phyloP scores from a whole-genome alignment of 352 stramenopile genomes.

The Saprolegnia diclina region DNA sequence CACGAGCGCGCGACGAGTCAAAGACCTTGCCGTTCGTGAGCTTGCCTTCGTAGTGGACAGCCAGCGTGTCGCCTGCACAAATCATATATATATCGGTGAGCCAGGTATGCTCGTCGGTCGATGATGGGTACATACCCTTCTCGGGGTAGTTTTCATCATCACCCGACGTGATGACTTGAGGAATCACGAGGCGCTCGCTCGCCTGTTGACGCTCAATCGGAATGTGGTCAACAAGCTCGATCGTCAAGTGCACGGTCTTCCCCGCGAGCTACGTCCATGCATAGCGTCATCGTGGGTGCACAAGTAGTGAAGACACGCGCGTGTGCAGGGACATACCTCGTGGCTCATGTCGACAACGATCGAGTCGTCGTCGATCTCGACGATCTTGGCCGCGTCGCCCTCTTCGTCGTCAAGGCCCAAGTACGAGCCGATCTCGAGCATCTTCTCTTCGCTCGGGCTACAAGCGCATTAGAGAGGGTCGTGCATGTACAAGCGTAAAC shows the following conservation, averaged over 20 bases:
- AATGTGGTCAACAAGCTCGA: conserved; percentile 63
- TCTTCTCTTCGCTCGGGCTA: conserved; percentile 55
- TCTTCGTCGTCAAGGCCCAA: conserved; percentile 45
- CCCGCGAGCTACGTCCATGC: conserved; percentile 40
- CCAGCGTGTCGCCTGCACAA: conserved; percentile 58
- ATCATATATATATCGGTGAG: neutral
- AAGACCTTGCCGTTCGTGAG: conserved; percentile 61
- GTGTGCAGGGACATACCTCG: conserved; percentile 1
- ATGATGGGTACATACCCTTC: conserved; percentile 23
- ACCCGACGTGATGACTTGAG: conserved; percentile 54
- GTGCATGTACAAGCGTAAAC: neutral
- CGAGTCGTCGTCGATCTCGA: conserved; percentile 57
- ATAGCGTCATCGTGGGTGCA: neutral
- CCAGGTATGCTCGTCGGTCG: neutral
- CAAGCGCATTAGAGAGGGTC: neutral
- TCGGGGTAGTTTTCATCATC: conserved; percentile 59
- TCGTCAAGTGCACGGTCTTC: conserved; percentile 68
- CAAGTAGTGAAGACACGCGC: neutral
- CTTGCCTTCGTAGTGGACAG: conserved; percentile 82
- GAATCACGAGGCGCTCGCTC: conserved; percentile 63
- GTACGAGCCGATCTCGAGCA: conserved; percentile 55
- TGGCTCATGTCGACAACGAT: conserved; percentile 64
- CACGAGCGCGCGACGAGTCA: conserved; percentile 68
- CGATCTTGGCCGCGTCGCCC: conserved; percentile 54
- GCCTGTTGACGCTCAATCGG: conserved; percentile 39